Evolutionary conservation across 805 yeast genomes (phyloP).

Genomic region (Candida silvicultrix): DNA sequence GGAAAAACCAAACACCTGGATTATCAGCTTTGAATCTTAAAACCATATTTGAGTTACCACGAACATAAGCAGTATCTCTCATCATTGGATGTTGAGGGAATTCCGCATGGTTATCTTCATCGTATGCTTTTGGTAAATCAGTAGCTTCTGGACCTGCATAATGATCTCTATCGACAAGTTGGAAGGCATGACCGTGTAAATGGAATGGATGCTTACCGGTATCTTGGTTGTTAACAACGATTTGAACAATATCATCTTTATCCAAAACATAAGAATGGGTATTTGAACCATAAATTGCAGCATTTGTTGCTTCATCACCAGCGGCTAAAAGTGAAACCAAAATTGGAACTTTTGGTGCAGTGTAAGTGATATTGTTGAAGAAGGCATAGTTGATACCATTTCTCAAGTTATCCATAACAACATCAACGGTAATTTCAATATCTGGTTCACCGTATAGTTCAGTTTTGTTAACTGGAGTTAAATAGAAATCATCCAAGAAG

Average conservation of each 20-base stretch:
- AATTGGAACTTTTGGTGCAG: conserved; percentile 80
- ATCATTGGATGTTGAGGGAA: conserved; percentile 74
- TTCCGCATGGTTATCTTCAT: conserved; percentile 40
- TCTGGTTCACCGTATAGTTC: conserved; percentile 63
- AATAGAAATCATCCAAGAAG: conserved; percentile 70
- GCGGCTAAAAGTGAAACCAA: conserved; percentile 73
- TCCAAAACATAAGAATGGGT: conserved; percentile 68
- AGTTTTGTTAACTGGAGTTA: conserved; percentile 56
- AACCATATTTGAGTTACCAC: conserved; percentile 81
- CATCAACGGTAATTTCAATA: conserved; percentile 59
- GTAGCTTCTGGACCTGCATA: conserved; percentile 46
- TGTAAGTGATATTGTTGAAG: conserved; percentile 81
- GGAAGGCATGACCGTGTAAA: conserved; percentile 86
- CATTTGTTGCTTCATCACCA: conserved; percentile 50
- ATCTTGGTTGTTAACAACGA: conserved; percentile 80
- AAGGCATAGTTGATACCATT: conserved; percentile 95
- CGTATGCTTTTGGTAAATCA: conserved; percentile 50
- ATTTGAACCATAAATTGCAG: conserved; percentile 65
- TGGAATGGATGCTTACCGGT: conserved; percentile 98
- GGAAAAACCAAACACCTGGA: conserved; percentile 99
- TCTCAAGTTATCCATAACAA: conserved; percentile 76
- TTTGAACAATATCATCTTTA: conserved; percentile 54
- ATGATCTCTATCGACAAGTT: conserved; percentile 70
- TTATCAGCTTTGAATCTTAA: conserved; percentile 86
- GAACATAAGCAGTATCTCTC: conserved; percentile 76